Evolutionary conservation across 352 stramenopile species (phyloP).

Genomic region (Albugo candida): DNA sequence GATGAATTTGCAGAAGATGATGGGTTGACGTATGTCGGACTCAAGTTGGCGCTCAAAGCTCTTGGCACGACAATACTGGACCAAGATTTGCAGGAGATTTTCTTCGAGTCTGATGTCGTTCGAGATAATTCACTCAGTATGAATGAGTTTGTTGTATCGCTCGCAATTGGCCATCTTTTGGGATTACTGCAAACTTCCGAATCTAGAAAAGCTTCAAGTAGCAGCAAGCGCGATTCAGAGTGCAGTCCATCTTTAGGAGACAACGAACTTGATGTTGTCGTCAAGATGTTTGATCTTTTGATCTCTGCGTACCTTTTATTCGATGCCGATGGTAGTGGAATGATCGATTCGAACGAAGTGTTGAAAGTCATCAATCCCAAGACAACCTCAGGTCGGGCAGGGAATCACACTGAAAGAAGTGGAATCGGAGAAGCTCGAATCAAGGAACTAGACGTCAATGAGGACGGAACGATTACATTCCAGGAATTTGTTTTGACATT

Average conservation of each 20-base stretch:
- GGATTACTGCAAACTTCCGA: slow-evolving; percentile 41
- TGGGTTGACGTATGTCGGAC: slow-evolving; percentile 39
- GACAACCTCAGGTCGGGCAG: slow-evolving; percentile 16
- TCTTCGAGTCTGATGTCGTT: slow-evolving; percentile 80
- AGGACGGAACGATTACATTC: slow-evolving; percentile 79
- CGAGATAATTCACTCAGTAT: slow-evolving; percentile 67
- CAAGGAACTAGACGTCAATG: slow-evolving; percentile 74
- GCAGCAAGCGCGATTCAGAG: background rate
- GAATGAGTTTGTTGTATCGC: slow-evolving; percentile 73
- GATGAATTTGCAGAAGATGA: slow-evolving; percentile 32
- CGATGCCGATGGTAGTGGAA: slow-evolving; percentile 63
- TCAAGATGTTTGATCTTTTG: slow-evolving; percentile 65
- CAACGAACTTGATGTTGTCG: slow-evolving; percentile 25
- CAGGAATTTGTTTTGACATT: slow-evolving; percentile 81
- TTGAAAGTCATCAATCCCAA: slow-evolving; percentile 40
- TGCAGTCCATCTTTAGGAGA: slow-evolving; percentile 9
- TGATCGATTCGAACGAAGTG: slow-evolving; percentile 60
- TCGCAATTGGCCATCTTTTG: slow-evolving; percentile 69
- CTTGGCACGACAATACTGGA: slow-evolving; percentile 50
- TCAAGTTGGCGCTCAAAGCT: slow-evolving; percentile 31
- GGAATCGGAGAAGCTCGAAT: slow-evolving; percentile 50
- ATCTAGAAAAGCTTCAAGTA: background rate
- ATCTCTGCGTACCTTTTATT: slow-evolving; percentile 72
- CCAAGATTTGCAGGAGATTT: slow-evolving; percentile 50
- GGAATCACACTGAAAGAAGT: slow-evolving; percentile 32